Evolutionary conservation across 2,329 filamentous ascomycete genomes (phyloP), one percentile per base, ranked within the genome.

Genomic region (Chrysoporthe puriensis): DNA sequence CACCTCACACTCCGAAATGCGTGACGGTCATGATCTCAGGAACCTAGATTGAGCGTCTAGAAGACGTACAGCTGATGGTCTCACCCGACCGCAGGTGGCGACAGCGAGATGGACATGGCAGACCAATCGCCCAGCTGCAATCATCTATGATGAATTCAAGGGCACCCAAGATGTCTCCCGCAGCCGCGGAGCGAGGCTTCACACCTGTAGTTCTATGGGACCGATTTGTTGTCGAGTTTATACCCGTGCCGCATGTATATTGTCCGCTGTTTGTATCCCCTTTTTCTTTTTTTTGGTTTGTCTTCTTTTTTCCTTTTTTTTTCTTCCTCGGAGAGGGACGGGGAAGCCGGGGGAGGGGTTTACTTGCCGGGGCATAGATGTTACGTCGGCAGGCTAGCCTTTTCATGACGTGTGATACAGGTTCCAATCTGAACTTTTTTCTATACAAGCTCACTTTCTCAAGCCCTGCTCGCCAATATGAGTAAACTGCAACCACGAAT

Each of bases 391-490:
- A 52, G 66, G 66, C 62, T 66, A 68, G 50, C 34, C 34, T 44
- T 62, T 61, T 60, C 43, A 70, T 70, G 68, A 70, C 50, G 50
- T 70, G 63, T 42, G 63, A 59, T 52, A 67, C 58, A 40, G 54
- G 36, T 46, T 42, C n/a, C 56, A 36, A 43, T 32, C 32, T 36
- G n/a, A 34, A 63, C n/a, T 18, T 63, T 65, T 65, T n/a, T 16
- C 40, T 42, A 18, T 40, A 32, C n/a, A 36, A 52, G 11, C 26
- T 54, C 42, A 60, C 44, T 60, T 26, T 66, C 71, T 42, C 58
- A 68, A 43, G 34, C 62, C 50, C 66, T 66, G 32, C 68, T n/a
- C 42, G 59, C 43, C 66, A 68, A 36, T 32, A 70, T 70, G 68
- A 21, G 42, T 42, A 32, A 18, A n/a, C 5, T 21, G n/a, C 34